phyloP scores from a whole-genome alignment of 495 filamentous ascomycete genomes.

The Podospora pseudopauciseta region DNA sequence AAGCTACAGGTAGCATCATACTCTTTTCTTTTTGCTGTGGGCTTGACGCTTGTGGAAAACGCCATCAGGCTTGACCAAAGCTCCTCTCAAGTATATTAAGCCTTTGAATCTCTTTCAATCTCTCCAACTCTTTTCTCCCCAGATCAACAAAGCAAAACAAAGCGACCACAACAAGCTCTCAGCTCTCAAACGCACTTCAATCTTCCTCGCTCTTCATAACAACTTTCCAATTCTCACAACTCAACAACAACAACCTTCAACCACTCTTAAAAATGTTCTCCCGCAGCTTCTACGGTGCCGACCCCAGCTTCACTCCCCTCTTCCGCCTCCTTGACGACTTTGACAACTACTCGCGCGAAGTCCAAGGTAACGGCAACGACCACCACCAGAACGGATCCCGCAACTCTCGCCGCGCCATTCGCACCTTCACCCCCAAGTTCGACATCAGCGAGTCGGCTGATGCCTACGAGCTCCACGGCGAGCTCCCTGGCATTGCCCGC shows the following conservation, averaged over 20 bases:
- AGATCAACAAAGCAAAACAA: constrained; percentile 18
- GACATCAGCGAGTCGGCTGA: constrained; percentile 67
- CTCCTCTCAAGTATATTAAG: constrained; percentile 2
- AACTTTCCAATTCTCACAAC: constrained; percentile 6
- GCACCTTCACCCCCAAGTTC: constrained; percentile 49
- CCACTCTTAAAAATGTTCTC: constrained; percentile 57
- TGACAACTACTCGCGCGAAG: constrained; percentile 48
- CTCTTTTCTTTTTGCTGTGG: not conserved
- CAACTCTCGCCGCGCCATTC: constrained; percentile 22
- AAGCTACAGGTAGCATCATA: not conserved
- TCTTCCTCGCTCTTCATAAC: constrained; percentile 14
- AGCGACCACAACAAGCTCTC: constrained; percentile 17
- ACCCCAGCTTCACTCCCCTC: constrained; percentile 58
- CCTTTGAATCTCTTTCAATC: not conserved
- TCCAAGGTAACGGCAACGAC: constrained; percentile 26
- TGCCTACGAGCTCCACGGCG: constrained; percentile 76
- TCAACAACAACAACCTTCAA: constrained; percentile 6
- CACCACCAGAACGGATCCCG: constrained; percentile 21
- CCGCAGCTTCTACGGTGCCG: constrained; percentile 45
- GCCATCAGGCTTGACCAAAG: not conserved
- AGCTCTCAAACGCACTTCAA: constrained; percentile 4
- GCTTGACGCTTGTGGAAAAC: constrained; percentile 14
- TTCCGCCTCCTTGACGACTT: constrained; percentile 76
- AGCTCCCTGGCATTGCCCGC: constrained; percentile 78
- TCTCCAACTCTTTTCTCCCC: not conserved